Evolutionary conservation across 2,329 filamentous ascomycete species (phyloP), one percentile per base, ranked within the genome.

Genomic region (Hirsutella minnesotensis): DNA sequence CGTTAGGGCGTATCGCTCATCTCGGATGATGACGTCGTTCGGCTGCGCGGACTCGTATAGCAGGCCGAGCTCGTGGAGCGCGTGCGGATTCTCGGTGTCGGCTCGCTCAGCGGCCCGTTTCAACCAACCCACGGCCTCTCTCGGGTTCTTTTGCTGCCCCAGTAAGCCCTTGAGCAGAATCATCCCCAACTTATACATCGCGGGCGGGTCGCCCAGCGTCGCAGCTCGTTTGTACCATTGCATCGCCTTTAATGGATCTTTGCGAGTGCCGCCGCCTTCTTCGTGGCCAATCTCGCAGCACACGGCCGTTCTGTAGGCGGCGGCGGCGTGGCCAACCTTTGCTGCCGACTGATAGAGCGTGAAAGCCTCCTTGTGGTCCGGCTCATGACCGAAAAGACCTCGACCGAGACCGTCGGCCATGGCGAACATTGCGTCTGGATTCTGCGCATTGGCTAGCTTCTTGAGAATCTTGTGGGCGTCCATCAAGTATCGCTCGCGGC

Each of bases 101-200:
- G 90, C 89, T 19, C 80, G 75, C 52, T 96, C 89, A 1, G 89
- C 89, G 2, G 92, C 92, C 37, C 89, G 79, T 67, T 95, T 95
- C 42, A 98, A 73, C 89, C 92, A 96, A 19, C 79, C 81, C 20
- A 95, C 77, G 16, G 88, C 89, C 64, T 96, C 92, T 36, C 83
- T 76, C 3, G 86, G 77, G 56, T 94, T 94, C 56, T 72, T 79
- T 20, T 73, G 75, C 58, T 96, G 89, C 4, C 89, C 89, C n/a
- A 98, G 74, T 22, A 96, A 71, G 10, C 90, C 92, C 62, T 96
- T 96, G 43, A 96, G 75, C 47, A 86, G 69, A 51, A 98, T 94
- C 82, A 95, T 94, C 45, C 92, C 92, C 64, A 96, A 80, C 64
- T 98, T 98, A 69, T 95, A 98, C 87, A 96, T 94, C 24, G 89